These are phyloP conservation scores for Didymellaceae sp. DNA, from an alignment of 2,329 filamentous ascomycete genomes.

Conservation along the genomic window DNA sequence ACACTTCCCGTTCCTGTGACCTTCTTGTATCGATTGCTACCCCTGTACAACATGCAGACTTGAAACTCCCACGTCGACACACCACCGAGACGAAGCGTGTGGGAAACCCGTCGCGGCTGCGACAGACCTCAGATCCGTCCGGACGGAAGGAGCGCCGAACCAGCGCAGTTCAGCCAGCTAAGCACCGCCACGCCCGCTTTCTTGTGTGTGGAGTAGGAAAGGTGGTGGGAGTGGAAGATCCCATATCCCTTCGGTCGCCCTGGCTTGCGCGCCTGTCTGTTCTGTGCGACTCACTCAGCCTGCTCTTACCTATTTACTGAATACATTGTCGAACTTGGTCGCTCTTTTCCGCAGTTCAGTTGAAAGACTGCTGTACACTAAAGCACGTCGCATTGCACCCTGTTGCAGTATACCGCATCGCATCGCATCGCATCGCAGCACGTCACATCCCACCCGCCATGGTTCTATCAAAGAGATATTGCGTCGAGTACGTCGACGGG, in stretches of 20 bases:
- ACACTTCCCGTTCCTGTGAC: too few species aligned
- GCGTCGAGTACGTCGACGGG: conserved; percentile 35
- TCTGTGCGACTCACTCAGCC: background rate
- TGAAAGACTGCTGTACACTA: background rate
- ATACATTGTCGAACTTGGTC: background rate
- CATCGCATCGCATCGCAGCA: background rate
- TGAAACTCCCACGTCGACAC: conserved; percentile 18
- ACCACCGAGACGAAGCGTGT: conserved; percentile 28
- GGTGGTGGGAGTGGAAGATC: too few species aligned
- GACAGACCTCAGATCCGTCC: conserved; percentile 27
- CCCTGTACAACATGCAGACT: background rate
- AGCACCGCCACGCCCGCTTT: background rate
- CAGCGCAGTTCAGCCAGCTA: conserved; percentile 2
- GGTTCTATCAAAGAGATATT: conserved; percentile 38
- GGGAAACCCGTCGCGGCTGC: conserved; percentile 22
- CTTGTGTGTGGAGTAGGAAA: too few species aligned
- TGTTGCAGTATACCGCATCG: background rate
- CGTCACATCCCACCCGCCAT: conserved; percentile 32
- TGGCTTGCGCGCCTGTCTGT: background rate
- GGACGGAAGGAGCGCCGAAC: conserved; percentile 21
- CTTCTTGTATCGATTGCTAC: background rate
- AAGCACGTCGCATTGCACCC: too few species aligned
- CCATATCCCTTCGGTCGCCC: conserved; percentile 12
- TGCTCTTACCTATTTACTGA: background rate
- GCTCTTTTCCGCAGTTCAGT: conserved; percentile 5